Conservation (phyloP, 2,329 filamentous ascomycete species). For the Eutypa lata region DNA sequence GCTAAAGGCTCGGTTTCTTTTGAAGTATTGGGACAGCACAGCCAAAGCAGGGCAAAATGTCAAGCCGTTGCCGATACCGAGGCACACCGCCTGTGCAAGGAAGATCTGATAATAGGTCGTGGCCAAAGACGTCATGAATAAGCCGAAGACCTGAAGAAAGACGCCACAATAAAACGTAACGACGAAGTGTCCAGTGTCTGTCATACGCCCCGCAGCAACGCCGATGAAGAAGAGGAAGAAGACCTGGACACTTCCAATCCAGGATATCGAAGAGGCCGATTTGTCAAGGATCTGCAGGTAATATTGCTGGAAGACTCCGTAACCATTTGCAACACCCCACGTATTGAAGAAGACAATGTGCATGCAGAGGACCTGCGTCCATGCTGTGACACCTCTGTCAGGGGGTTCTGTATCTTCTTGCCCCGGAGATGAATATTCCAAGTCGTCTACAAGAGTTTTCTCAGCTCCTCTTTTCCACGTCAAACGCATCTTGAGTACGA, state of each 20-base stretch:
- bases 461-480: background rate
- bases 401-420: background rate
- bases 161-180: slow-evolving; percentile 11
- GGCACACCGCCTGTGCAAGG: slow-evolving; percentile 21
- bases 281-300: slow-evolving; percentile 9
- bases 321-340: slow-evolving; percentile 18
- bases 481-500: background rate
- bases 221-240: slow-evolving; percentile 26
- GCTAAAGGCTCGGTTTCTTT: slow-evolving; percentile 21
- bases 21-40: slow-evolving; percentile 28
- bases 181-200: slow-evolving; percentile 23
- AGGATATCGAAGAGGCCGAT: slow-evolving; percentile 17
- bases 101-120: slow-evolving; percentile 33
- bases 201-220: slow-evolving; percentile 19
- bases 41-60: slow-evolving; percentile 19
- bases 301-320: slow-evolving; percentile 23
- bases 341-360: slow-evolving; percentile 6
- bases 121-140: slow-evolving; percentile 37
- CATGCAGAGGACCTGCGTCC: background rate
- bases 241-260: slow-evolving; percentile 24
- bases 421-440: background rate
- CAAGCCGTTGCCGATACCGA: slow-evolving; percentile 19
- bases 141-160: slow-evolving; percentile 18
- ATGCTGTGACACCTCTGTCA: background rate
- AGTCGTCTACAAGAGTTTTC: background rate